Conservation (phyloP, 768 basidiomycete species). For the Panaeolus papilionaceus region DNA sequence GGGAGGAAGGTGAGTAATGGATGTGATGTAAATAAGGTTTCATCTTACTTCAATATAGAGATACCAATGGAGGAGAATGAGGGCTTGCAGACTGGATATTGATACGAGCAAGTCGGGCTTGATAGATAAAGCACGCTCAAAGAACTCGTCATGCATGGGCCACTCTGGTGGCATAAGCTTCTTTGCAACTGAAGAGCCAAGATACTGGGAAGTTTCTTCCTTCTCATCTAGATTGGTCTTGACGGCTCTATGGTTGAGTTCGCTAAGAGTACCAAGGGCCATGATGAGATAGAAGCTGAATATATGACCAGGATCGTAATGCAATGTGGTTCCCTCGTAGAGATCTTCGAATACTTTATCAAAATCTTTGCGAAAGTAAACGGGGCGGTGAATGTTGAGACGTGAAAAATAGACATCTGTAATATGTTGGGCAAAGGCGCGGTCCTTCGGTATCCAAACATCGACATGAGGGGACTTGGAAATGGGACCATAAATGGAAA, state of each 20-base stretch:
- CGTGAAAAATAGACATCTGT: slow-evolving; percentile 76
- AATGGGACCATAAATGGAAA: slow-evolving; percentile 40
- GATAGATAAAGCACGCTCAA: slow-evolving; percentile 75
- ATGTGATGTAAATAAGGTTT: neutral
- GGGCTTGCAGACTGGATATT: slow-evolving; percentile 80
- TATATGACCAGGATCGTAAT: slow-evolving; percentile 78
- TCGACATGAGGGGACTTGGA: slow-evolving; percentile 44
- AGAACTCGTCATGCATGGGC: slow-evolving; percentile 87
- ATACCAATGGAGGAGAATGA: slow-evolving; percentile 89
- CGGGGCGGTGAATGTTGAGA: slow-evolving; percentile 83
- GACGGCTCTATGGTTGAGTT: slow-evolving; percentile 75
- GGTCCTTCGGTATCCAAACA: slow-evolving; percentile 81
- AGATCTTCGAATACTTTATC: slow-evolving; percentile 65
- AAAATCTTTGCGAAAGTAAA: slow-evolving; percentile 74
- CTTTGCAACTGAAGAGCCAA: slow-evolving; percentile 52
- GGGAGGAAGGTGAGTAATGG: slow-evolving; percentile 21
- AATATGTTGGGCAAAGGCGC: slow-evolving; percentile 64
- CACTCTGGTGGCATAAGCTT: slow-evolving; percentile 71
- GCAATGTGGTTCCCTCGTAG: slow-evolving; percentile 59
- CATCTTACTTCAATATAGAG: slow-evolving; percentile 80
- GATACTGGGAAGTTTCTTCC: slow-evolving; percentile 35
- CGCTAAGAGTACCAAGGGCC: slow-evolving; percentile 82
- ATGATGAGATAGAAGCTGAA: slow-evolving; percentile 81
- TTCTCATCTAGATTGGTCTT: slow-evolving; percentile 53
- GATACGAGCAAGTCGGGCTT: slow-evolving; percentile 88